A percentile compares a stretch with the other conserved stretches of the same genome.
Conservation (phyloP, 495 filamentous ascomycete species). For the Talaromyces borbonicus region DNA sequence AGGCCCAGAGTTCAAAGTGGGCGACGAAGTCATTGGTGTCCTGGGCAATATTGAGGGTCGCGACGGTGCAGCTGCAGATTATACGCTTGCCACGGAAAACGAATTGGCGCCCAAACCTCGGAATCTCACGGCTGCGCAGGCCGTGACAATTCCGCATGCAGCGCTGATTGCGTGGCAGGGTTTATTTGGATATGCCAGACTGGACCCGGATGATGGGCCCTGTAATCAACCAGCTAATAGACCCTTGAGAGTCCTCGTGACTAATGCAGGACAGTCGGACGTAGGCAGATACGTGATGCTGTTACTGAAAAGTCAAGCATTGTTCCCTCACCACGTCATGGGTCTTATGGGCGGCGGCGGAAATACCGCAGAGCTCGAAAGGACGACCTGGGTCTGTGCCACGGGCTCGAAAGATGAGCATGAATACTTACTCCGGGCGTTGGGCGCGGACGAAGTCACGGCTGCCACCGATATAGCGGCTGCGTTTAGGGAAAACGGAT, state of each 20-base stretch:
- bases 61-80: constrained; percentile 43
- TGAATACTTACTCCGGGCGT: constrained; percentile 16
- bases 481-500: constrained; percentile 23
- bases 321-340: constrained; percentile 25
- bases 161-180: constrained; percentile 49
- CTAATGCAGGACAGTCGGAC: constrained; percentile 28
- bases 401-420: constrained; percentile 24
- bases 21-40: constrained; percentile 44
- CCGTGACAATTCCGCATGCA: constrained; percentile 42
- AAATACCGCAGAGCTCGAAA: neutral
- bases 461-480: constrained; percentile 18
- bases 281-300: constrained; percentile 29
- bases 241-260: constrained; percentile 25
- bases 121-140: constrained; percentile 37
- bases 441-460: constrained; percentile 23
- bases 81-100: constrained; percentile 36
- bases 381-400: constrained; percentile 26
- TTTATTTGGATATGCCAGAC: constrained; percentile 42
- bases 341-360: neutral
- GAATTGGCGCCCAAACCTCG: constrained; percentile 42
- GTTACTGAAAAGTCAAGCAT: constrained; percentile 22
- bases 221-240: constrained; percentile 11
- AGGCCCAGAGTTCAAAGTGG: constrained; percentile 36
- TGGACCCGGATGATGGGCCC: constrained; percentile 16
- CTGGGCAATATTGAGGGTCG: constrained; percentile 25